phyloP scores from a whole-genome alignment of 2,329 filamentous ascomycete species.

The Penicillium sclerotigenum region DNA sequence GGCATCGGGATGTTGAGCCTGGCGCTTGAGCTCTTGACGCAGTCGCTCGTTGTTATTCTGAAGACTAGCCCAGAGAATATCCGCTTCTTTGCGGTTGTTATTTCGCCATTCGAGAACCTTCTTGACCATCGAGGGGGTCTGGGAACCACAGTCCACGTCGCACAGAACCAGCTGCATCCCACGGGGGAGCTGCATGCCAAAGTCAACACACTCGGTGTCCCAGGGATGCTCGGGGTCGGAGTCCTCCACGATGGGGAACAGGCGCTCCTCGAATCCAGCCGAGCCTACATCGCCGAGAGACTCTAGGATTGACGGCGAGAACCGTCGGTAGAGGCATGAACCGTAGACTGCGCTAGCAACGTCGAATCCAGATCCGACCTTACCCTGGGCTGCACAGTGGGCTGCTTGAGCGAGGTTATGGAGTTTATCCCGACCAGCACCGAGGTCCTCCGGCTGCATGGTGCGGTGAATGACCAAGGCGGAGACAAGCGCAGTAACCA shows the following conservation, averaged over 20 bases:
- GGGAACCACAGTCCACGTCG: conserved; percentile 89
- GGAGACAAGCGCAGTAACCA: conserved; percentile 78
- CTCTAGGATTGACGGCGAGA: conserved; percentile 73
- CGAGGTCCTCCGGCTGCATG: conserved; percentile 43
- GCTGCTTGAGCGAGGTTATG: conserved; percentile 93
- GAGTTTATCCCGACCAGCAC: conserved; percentile 58
- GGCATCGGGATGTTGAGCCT: conserved; percentile 46
- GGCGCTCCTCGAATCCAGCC: conserved; percentile 62
- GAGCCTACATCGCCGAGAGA: conserved; percentile 64
- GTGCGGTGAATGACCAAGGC: conserved; percentile 46
- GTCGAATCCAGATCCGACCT: conserved; percentile 94
- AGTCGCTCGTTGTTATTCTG: conserved; percentile 72
- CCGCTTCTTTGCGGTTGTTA: conserved; percentile 61
- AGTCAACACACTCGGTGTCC: conserved; percentile 75
- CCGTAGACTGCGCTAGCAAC: conserved; percentile 91
- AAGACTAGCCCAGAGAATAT: conserved; percentile 69
- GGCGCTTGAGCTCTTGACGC: conserved; percentile 58
- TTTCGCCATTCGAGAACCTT: conserved; percentile 80
- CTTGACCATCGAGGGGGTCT: conserved; percentile 95
- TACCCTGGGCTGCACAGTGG: conserved; percentile 94
- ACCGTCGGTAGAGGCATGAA: conserved; percentile 86
- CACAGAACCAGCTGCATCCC: conserved; percentile 84
- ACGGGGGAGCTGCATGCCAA: conserved; percentile 65
- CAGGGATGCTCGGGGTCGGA: conserved; percentile 54
- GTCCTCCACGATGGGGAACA: conserved; percentile 66